Conservation (phyloP, 1,284 basidiomycete genomes). For the Cutaneotrichosporon sp. region DNA sequence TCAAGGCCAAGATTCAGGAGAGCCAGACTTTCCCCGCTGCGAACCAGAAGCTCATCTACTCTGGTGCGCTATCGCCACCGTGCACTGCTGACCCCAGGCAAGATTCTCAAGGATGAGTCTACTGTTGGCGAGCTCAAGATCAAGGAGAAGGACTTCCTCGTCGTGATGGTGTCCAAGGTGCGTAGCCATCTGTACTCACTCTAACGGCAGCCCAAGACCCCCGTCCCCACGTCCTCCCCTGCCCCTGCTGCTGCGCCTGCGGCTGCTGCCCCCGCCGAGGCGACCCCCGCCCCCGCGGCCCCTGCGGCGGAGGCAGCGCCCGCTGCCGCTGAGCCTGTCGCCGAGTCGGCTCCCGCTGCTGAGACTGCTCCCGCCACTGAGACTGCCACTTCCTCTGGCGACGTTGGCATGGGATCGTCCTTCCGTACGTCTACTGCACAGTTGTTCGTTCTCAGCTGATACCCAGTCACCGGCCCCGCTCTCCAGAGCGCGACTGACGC, state of each 20-base stretch:
- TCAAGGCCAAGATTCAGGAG: constrained; percentile 85
- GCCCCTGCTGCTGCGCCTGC: constrained; percentile 41
- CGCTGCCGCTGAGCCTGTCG: constrained; percentile 30
- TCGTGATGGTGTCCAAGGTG: constrained; percentile 95
- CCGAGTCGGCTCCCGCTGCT: constrained; percentile 41
- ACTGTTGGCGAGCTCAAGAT: constrained; percentile 85
- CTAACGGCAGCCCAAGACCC: constrained; percentile 44
- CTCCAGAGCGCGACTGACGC: constrained; percentile 74
- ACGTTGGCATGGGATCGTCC: constrained; percentile 36
- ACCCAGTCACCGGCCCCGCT: constrained; percentile 65
- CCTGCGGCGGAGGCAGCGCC: constrained; percentile 37
- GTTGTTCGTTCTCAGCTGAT: constrained; percentile 14
- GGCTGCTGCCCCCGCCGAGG: constrained; percentile 34
- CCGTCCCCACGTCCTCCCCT: constrained; percentile 51
- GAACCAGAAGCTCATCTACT: constrained; percentile 94
- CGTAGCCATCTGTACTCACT: constrained; percentile 5
- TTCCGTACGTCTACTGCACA: constrained; percentile 32
- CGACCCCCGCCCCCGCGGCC: constrained; percentile 32
- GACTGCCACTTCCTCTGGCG: constrained; percentile 18
- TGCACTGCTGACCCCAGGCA: constrained; percentile 61
- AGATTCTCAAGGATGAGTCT: constrained; percentile 87
- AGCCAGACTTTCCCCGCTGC: constrained; percentile 66
- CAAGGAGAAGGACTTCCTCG: constrained; percentile 99
- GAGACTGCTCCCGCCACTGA: constrained; percentile 30
- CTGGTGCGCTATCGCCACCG: constrained; percentile 60